Evolutionary conservation across 441 rosid genomes (phyloP), one percentile per base, ranked within the genome.

Genomic region (Dalechampia spathulata): DNA sequence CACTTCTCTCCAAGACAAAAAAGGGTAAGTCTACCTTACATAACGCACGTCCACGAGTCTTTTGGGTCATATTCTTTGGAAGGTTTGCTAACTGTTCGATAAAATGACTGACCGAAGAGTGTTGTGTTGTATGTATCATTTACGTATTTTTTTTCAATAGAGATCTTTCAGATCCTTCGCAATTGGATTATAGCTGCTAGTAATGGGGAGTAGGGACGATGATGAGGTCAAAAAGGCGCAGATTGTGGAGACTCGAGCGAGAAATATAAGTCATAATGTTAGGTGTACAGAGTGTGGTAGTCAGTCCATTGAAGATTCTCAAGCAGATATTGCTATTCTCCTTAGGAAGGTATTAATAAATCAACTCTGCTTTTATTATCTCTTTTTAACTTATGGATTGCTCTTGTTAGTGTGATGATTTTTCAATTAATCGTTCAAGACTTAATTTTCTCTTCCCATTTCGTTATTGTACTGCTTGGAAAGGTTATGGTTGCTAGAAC

Each of bases 261-360:
- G 92, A 72, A 92, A 82, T 66, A 89, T 85, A 21, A 92, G 90
- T 73, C 99, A 81, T 69, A 93, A 83, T 39, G 97, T 93, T 30
- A 83, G 97, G 4, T 93, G 97, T 75, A 89, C 93, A 0, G 99
- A 93, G 71, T 89, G 99, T 62, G 97, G 99, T 27, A 89, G 95
- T 71, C 97, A 87, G 73, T 89, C 96, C 44, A 93, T 93, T 63
- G 99, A 93, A 81, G 99, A 93, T 69, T 89, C 99, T 17, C 97
- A 93, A 68, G 99, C 97, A 26, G 97, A 93, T 77, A 53, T 93
- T 1, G 99, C 96, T 30, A 77, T 93, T 68, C 94, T 89, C 67
- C 90, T 83, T 49, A 79, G 95, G 59, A 83, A 83, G 96, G 96
- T 84, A 42, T 22, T 13, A 13, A 1, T 16, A 9, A 19, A 34